These are phyloP conservation scores for Fusarium floridanum DNA, from an alignment of 2,329 filamentous ascomycete species.

Conservation along the genomic window DNA sequence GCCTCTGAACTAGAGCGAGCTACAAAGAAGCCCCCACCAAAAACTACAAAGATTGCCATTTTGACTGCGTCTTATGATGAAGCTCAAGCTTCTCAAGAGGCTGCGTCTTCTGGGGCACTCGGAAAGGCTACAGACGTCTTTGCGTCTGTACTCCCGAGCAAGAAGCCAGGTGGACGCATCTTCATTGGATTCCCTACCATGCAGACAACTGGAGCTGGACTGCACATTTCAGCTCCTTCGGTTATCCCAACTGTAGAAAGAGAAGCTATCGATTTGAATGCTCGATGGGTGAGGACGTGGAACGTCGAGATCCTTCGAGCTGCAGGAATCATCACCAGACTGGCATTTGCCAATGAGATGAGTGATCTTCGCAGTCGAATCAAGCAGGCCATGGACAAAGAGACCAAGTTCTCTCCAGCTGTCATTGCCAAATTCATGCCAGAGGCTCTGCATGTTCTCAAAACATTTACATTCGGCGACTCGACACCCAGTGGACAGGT, in stretches of 20 bases:
- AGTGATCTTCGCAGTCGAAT: constrained; percentile 75
- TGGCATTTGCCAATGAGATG: constrained; percentile 93
- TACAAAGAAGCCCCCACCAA: constrained; percentile 96
- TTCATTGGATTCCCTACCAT: constrained; percentile 99
- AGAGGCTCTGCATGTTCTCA: constrained; percentile 84
- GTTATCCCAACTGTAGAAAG: constrained; percentile 97
- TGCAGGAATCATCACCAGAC: constrained; percentile 88
- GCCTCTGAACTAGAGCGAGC: constrained; percentile 91
- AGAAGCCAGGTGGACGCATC: constrained; percentile 83
- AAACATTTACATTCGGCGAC: constrained; percentile 89
- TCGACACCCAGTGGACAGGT: constrained; percentile 90
- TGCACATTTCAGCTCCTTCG: constrained; percentile 95
- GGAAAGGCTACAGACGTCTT: constrained; percentile 83
- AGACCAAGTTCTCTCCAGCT: constrained; percentile 69
- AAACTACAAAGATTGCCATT: constrained; percentile 85
- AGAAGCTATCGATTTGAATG: constrained; percentile 96
- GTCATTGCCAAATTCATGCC: constrained; percentile 78
- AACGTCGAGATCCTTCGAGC: constrained; percentile 93
- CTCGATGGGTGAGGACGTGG: constrained; percentile 94
- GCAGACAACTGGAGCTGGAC: constrained; percentile 93
- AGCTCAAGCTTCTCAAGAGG: constrained; percentile 72
- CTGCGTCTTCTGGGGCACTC: constrained; percentile 57
- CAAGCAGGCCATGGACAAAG: constrained; percentile 58
- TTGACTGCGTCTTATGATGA: constrained; percentile 94
- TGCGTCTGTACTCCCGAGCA: constrained; percentile 87